These are phyloP conservation scores for Dunaliella sp. DNA, from an alignment of 139 green algal species.

Conservation along the genomic window DNA sequence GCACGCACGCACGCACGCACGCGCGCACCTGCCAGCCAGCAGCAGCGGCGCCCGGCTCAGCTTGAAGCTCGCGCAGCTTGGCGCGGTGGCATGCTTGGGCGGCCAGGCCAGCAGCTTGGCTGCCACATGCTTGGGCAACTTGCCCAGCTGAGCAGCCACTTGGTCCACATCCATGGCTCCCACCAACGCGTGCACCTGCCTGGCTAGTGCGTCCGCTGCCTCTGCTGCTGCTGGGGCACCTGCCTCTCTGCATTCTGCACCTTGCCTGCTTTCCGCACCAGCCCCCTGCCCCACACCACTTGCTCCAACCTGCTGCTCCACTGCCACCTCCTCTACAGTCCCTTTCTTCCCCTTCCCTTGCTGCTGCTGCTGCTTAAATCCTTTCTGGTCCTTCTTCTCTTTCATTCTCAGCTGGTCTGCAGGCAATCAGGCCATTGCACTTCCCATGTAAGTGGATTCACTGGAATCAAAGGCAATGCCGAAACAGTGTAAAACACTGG, in stretches of 20 bases:
- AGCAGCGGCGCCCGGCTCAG: slow-evolving; percentile 11
- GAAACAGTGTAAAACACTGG: too few relatives aligned
- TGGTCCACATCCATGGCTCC: background rate
- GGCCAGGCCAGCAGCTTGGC: slow-evolving; percentile 27
- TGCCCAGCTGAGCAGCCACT: background rate
- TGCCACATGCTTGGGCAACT: slow-evolving; percentile 11
- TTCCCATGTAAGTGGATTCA: too few relatives aligned
- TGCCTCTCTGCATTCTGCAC: too few relatives aligned
- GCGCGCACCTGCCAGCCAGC: slow-evolving; percentile 27
- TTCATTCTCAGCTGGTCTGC: slow-evolving; percentile 10
- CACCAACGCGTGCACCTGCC: background rate
- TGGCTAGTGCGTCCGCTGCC: background rate
- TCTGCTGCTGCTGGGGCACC: background rate
- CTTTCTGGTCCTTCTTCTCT: background rate
- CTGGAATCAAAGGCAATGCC: too few relatives aligned
- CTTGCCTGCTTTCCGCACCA: too few relatives aligned
- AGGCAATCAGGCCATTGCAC: too few relatives aligned
- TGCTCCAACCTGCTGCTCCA: background rate
- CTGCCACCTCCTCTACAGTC: background rate
- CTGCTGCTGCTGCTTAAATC: slow-evolving; percentile 8
- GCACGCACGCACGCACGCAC: background rate
- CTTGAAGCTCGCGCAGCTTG: background rate
- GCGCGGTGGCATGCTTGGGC: background rate
- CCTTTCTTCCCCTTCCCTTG: background rate
- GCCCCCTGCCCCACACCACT: background rate